These are phyloP conservation scores for Mycena amicta DNA, from an alignment of 768 basidiomycete species.

Conservation along the genomic window DNA sequence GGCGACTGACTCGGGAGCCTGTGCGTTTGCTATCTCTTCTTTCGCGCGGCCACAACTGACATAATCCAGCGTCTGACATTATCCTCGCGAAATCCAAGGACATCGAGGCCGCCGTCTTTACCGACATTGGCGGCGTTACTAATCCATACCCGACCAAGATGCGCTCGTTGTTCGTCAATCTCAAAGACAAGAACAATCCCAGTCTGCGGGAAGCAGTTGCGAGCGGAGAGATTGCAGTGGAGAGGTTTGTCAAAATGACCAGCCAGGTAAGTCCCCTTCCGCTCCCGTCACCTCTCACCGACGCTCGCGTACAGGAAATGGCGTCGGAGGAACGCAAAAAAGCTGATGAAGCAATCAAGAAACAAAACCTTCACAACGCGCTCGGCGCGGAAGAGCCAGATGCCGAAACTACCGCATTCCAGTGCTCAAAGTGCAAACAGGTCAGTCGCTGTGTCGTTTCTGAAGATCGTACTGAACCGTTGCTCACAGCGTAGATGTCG, in stretches of 20 bases:
- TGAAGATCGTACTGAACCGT: slow-evolving; percentile 28
- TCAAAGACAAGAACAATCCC: slow-evolving; percentile 96
- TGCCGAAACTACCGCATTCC: slow-evolving; percentile 98
- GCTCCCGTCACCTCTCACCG: not conserved
- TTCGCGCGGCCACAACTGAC: slow-evolving; percentile 2
- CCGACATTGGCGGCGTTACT: slow-evolving; percentile 46
- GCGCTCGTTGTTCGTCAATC: slow-evolving; percentile 85
- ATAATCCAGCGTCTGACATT: slow-evolving; percentile 60
- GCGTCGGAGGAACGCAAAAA: slow-evolving; percentile 90
- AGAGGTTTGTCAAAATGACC: slow-evolving; percentile 76
- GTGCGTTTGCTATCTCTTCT: slow-evolving; percentile 52
- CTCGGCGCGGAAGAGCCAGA: slow-evolving; percentile 87
- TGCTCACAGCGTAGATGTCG: slow-evolving; percentile 50
- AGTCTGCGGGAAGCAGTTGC: slow-evolving; percentile 82
- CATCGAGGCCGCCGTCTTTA: slow-evolving; percentile 69
- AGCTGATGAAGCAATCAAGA: slow-evolving; percentile 77
- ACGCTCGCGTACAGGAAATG: slow-evolving; percentile 70
- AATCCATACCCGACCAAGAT: slow-evolving; percentile 75
- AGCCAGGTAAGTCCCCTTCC: slow-evolving; percentile 61
- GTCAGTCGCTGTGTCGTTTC: slow-evolving; percentile 30
- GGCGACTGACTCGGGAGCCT: slow-evolving; percentile 81
- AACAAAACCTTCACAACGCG: slow-evolving; percentile 88
- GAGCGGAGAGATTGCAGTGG: slow-evolving; percentile 72
- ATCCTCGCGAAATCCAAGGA: slow-evolving; percentile 66
- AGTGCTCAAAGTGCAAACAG: slow-evolving; percentile 94